A percentile compares a stretch with the other conserved stretches of the same genome.
Conservation (phyloP, 371 early-diverging fungal species). For the Lichtheimia ramosa region DNA sequence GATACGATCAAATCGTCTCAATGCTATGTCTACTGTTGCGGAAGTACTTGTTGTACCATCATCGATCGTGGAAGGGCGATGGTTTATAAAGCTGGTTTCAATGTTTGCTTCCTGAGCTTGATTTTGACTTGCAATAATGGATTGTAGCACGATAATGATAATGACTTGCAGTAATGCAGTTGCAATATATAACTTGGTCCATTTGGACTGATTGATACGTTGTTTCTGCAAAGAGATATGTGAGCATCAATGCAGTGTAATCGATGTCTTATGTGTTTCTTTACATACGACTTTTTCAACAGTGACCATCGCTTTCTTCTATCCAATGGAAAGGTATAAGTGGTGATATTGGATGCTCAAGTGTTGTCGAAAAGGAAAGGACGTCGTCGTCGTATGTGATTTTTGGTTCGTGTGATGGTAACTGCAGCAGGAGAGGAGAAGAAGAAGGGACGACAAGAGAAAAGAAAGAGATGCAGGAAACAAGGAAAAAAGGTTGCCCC, state of each 20-base stretch:
- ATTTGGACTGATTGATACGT: conserved; percentile 36
- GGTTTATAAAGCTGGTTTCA: too few relatives aligned
- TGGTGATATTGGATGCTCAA: too few relatives aligned
- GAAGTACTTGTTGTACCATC: too few relatives aligned
- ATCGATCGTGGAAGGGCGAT: too few relatives aligned
- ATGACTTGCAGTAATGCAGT: conserved; percentile 43
- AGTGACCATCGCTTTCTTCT: conserved; percentile 30
- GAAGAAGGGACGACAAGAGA: conserved; percentile 2
- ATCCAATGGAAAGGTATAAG: too few relatives aligned
- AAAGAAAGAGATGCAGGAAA: conserved; percentile 1
- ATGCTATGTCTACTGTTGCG: too few relatives aligned
- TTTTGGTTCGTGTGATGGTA: too few relatives aligned
- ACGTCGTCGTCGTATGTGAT: too few relatives aligned
- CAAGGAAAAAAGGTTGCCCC: conserved; percentile 3
- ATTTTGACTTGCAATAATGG: conserved; percentile 37
- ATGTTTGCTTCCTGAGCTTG: conserved; percentile 16
- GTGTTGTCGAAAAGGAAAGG: too few relatives aligned
- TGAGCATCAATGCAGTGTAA: background rate
- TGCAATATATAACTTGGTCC: conserved; percentile 35
- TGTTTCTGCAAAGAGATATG: conserved; percentile 18
- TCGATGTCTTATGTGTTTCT: background rate
- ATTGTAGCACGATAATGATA: conserved; percentile 33
- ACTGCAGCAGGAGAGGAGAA: too few relatives aligned
- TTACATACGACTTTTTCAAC: conserved; percentile 40
- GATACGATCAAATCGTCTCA: conserved; percentile 33